A percentile compares a stretch with the other conserved stretches of the same genome.
Conservation (phyloP, 768 basidiomycete genomes). For the Serendipita sp. region DNA sequence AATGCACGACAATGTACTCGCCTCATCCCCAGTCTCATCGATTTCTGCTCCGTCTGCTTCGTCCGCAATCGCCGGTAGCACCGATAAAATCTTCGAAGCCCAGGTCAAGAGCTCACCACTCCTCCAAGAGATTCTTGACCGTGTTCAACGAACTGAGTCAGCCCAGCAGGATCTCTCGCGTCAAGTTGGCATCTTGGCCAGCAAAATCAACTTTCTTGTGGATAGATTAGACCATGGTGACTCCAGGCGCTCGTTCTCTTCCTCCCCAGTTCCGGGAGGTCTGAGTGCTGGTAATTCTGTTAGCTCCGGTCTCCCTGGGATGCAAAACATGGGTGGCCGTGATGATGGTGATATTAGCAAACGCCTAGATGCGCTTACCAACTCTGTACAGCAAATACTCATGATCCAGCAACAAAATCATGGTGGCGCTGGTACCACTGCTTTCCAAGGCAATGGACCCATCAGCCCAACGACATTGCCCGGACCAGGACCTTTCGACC, state of each 20-base stretch:
- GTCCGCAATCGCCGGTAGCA: not conserved
- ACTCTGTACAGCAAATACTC: not conserved
- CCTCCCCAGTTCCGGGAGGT: slow-evolving; percentile 12
- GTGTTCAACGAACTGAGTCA: slow-evolving; percentile 54
- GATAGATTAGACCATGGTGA: slow-evolving; percentile 32
- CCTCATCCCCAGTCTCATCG: not conserved
- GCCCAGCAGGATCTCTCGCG: slow-evolving; percentile 56
- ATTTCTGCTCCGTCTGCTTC: not conserved
- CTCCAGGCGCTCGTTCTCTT: not conserved
- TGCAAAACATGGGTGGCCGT: slow-evolving; percentile 44
- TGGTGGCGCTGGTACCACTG: not conserved
- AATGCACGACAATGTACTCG: slow-evolving; percentile 1
- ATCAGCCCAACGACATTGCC: not conserved
- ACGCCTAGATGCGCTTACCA: not conserved
- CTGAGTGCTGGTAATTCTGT: slow-evolving; percentile 8
- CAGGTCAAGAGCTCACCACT: slow-evolving; percentile 63
- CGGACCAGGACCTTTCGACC: slow-evolving; percentile 25
- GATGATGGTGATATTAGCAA: slow-evolving; percentile 21
- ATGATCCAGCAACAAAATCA: not conserved
- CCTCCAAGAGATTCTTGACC: slow-evolving; percentile 60
- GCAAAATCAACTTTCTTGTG: slow-evolving; percentile 61
- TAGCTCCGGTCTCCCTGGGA: slow-evolving; percentile 16
- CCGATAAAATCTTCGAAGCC: slow-evolving; percentile 36
- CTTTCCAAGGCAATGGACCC: not conserved
- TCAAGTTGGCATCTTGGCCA: slow-evolving; percentile 55